Conservation (phyloP, 2,329 filamentous ascomycete genomes). For the Alternaria brassicae region DNA sequence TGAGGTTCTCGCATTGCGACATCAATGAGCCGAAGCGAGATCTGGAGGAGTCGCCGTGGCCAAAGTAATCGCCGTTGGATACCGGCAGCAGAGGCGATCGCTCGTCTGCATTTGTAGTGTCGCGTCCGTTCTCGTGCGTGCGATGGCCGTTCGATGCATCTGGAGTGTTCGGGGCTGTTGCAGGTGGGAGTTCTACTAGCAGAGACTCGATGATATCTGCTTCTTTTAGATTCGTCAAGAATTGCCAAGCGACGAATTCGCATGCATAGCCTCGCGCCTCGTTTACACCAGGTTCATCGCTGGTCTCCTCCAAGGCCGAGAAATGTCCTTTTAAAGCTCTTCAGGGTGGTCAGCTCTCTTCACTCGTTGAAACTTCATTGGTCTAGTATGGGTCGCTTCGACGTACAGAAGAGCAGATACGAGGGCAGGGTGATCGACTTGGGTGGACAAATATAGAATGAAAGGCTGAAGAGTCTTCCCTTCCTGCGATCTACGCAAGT, state of each 20-base stretch:
- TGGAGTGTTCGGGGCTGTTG: constrained; percentile 21
- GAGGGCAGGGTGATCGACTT: constrained; percentile 71
- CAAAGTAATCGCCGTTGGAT: constrained; percentile 34
- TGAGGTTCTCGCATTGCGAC: constrained; percentile 77
- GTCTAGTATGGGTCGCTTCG: neutral
- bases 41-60: constrained; percentile 37
- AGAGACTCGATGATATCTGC: constrained; percentile 77
- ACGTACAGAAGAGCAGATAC: constrained; percentile 77
- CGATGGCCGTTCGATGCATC: constrained; percentile 15
- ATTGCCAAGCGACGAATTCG: constrained; percentile 82
- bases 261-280: constrained; percentile 75
- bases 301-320: constrained; percentile 63
- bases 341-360: constrained; percentile 20
- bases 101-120: constrained; percentile 24
- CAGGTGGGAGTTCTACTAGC: constrained; percentile 71
- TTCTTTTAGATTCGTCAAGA: constrained; percentile 73
- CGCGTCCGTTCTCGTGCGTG: constrained; percentile 21
- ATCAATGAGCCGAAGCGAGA: constrained; percentile 67
- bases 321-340: constrained; percentile 81
- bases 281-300: constrained; percentile 68
- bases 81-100: constrained; percentile 36
- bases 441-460: constrained; percentile 68
- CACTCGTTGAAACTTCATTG: neutral
- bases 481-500: constrained; percentile 71
- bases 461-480: constrained; percentile 65